Conservation (phyloP, 2,329 filamentous ascomycete species). For the Neophaeococcomyces mojaviensis region DNA sequence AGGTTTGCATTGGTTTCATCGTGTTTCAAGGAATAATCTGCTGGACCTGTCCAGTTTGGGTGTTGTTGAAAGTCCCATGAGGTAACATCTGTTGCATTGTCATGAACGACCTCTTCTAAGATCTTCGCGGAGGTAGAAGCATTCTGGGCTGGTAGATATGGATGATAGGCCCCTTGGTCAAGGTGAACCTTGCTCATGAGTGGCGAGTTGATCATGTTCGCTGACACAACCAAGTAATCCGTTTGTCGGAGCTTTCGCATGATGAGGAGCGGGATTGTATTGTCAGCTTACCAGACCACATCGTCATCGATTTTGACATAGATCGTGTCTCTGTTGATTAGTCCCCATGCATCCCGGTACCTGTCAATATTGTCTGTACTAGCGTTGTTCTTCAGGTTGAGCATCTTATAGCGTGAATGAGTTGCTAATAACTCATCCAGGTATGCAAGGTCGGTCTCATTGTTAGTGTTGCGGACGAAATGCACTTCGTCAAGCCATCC, state of each 20-base stretch:
- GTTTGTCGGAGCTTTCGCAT: slow-evolving; percentile 47
- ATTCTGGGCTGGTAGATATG: slow-evolving; percentile 45
- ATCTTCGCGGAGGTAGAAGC: slow-evolving; percentile 15
- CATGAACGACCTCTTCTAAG: neutral
- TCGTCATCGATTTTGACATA: slow-evolving; percentile 44
- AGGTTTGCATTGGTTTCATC: slow-evolving; percentile 31
- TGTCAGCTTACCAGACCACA: slow-evolving; percentile 36
- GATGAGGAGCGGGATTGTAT: slow-evolving; percentile 47
- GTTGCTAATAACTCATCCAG: slow-evolving; percentile 33
- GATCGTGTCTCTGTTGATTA: slow-evolving; percentile 28
- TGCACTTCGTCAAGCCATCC: slow-evolving; percentile 41
- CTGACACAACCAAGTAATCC: slow-evolving; percentile 45
- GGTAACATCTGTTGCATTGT: slow-evolving; percentile 12
- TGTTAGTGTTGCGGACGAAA: slow-evolving; percentile 38
- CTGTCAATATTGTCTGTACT: slow-evolving; percentile 27
- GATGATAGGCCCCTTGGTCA: slow-evolving; percentile 45
- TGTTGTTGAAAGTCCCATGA: slow-evolving; percentile 30
- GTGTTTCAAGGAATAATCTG: slow-evolving; percentile 25
- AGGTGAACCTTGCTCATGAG: slow-evolving; percentile 48
- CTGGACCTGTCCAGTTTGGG: slow-evolving; percentile 29
- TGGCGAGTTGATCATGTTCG: slow-evolving; percentile 52
- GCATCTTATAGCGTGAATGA: slow-evolving; percentile 33
- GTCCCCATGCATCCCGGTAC: slow-evolving; percentile 24
- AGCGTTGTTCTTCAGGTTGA: slow-evolving; percentile 29
- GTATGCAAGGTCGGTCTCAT: slow-evolving; percentile 34